A percentile compares a stretch with the other conserved stretches of the same genome.
phyloP scores from a whole-genome alignment of 2,329 filamentous ascomycete species.

The Eurotiales sp. region DNA sequence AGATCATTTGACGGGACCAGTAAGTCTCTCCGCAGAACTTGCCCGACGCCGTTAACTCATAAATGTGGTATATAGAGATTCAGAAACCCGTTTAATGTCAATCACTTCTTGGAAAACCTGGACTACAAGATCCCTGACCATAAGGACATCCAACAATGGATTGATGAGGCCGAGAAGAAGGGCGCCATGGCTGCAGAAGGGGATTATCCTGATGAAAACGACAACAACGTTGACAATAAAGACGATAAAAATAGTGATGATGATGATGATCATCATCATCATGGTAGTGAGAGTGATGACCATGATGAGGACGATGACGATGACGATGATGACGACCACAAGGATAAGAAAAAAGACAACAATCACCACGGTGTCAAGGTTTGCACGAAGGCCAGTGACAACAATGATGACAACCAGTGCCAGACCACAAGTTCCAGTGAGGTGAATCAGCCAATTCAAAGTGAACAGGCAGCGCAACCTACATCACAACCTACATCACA shows the following conservation, averaged over 20 bases:
- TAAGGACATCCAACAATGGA: slow-evolving; percentile 12
- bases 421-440: neutral
- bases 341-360: slow-evolving; percentile 1
- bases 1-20: neutral
- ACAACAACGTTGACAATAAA: neutral
- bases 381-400: neutral
- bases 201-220: neutral
- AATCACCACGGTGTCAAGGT: neutral
- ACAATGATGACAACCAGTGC: neutral
- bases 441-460: neutral
- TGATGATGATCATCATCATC: neutral
- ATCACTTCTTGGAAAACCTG: slow-evolving; percentile 4
- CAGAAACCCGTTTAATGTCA: slow-evolving; percentile 12
- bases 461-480: no score
- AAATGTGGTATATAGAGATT: slow-evolving; percentile 6
- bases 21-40: neutral
- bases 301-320: neutral
- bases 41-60: neutral
- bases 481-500: neutral
- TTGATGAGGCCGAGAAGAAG: slow-evolving; percentile 5
- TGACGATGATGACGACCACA: neutral
- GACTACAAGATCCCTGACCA: slow-evolving; percentile 13
- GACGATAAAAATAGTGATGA: neutral
- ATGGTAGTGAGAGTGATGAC: neutral
- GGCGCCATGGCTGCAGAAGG: slow-evolving; percentile 9